phyloP scores from a whole-genome alignment of 495 filamentous ascomycete genomes.

The Tetracladium setigerum region DNA sequence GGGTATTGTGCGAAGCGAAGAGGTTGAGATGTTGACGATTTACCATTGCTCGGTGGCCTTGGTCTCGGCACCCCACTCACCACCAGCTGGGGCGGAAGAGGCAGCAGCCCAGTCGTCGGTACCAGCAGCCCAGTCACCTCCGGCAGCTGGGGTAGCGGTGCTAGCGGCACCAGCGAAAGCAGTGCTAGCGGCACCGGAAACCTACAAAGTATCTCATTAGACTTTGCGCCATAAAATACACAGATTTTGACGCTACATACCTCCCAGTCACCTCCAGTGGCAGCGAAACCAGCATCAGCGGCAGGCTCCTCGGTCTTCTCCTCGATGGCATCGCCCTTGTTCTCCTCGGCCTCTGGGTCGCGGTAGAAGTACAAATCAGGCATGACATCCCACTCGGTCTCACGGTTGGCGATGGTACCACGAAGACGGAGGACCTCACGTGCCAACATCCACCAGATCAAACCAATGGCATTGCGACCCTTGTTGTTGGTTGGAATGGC shows the following conservation, averaged over 20 bases:
- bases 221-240: too few relatives aligned
- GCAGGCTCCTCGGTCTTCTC: constrained; percentile 54
- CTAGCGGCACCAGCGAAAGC: constrained; percentile 47
- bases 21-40: too few relatives aligned
- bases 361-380: constrained; percentile 99
- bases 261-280: constrained; percentile 61
- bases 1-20: constrained; percentile 9
- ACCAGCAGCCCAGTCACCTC: constrained; percentile 51
- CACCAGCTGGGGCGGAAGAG: constrained; percentile 19
- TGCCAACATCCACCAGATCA: constrained; percentile 98
- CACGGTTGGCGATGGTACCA: constrained; percentile 87
- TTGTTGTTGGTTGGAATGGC: constrained; percentile 99
- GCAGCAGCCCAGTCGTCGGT: constrained; percentile 58
- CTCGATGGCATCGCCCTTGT: constrained; percentile 63
- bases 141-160: constrained; percentile 50
- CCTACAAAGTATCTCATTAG: too few relatives aligned
- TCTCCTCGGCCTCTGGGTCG: constrained; percentile 96
- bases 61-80: constrained; percentile 33
- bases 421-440: constrained; percentile 98
- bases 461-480: constrained; percentile 95
- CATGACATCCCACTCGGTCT: constrained; percentile 97
- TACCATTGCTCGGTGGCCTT: constrained; percentile 19
- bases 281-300: constrained; percentile 71
- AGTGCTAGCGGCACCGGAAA: constrained; percentile 39
- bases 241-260: constrained; percentile 48